Conservation (phyloP, 176 grass and related monocot species). For the Luzula sylvatica region DNA sequence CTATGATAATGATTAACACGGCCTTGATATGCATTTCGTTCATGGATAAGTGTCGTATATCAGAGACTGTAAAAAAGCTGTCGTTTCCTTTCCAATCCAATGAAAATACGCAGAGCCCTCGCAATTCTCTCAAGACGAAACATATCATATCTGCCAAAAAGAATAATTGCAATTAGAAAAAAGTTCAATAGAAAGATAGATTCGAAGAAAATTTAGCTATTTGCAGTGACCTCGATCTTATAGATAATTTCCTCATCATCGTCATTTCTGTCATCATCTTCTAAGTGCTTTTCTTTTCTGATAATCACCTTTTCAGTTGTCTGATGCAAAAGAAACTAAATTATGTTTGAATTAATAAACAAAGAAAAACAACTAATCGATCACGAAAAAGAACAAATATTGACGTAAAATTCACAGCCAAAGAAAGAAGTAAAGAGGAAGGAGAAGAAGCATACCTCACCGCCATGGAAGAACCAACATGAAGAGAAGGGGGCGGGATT, state of each 20-base stretch:
- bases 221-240: constrained; percentile 82
- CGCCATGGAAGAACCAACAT: too few relatives aligned
- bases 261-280: constrained; percentile 37
- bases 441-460: too few relatives aligned
- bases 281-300: constrained; percentile 79
- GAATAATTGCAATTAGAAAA: neutral
- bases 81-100: constrained; percentile 41
- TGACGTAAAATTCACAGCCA: too few relatives aligned
- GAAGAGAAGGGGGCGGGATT: too few relatives aligned
- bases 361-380: too few relatives aligned
- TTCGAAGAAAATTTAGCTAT: constrained; percentile 36
- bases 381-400: too few relatives aligned
- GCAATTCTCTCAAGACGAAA: constrained; percentile 85
- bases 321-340: constrained; percentile 9
- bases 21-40: constrained; percentile 63
- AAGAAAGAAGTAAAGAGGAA: too few relatives aligned
- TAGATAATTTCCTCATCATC: constrained; percentile 88
- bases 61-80: constrained; percentile 38
- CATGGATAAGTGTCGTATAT: constrained; percentile 35
- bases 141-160: constrained; percentile 76
- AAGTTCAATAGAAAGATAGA: neutral
- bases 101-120: constrained; percentile 75
- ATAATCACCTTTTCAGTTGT: constrained; percentile 92
- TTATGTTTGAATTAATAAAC: too few relatives aligned
- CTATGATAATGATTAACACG: constrained; percentile 31